phyloP scores from a whole-genome alignment of 352 stramenopile species.

The Globisporangium solare region DNA sequence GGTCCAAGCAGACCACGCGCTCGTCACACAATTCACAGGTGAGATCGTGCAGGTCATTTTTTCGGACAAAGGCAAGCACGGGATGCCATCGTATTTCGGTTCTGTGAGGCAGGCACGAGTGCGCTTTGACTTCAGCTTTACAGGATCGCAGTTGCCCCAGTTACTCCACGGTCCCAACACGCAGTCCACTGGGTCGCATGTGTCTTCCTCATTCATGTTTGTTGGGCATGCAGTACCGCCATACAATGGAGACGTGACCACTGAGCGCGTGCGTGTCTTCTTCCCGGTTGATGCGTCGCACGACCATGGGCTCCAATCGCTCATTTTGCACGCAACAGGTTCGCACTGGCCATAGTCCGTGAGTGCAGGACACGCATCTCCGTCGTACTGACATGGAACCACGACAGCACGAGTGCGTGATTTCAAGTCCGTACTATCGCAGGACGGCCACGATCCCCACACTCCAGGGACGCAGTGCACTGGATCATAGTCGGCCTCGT shows the following conservation, averaged over 20 bases:
- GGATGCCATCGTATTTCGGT: slow-evolving; percentile 28
- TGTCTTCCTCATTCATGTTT: slow-evolving; percentile 16
- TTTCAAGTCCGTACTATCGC: slow-evolving; percentile 25
- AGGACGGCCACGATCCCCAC: slow-evolving; percentile 28
- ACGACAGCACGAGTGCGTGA: slow-evolving; percentile 26
- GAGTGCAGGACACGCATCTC: slow-evolving; percentile 24
- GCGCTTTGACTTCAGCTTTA: slow-evolving; percentile 21
- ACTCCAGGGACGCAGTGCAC: slow-evolving; percentile 38
- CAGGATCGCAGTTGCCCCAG: slow-evolving; percentile 28
- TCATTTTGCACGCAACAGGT: slow-evolving; percentile 40
- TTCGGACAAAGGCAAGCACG: slow-evolving; percentile 21
- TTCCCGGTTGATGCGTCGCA: slow-evolving; percentile 26
- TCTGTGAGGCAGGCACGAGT: slow-evolving; percentile 27
- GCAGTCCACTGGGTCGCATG: slow-evolving; percentile 53
- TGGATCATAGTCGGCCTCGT: slow-evolving; percentile 23
- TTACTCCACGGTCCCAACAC: slow-evolving; percentile 26
- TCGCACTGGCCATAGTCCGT: slow-evolving; percentile 31
- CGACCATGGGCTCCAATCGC: slow-evolving; percentile 29
- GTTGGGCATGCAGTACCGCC: slow-evolving; percentile 29
- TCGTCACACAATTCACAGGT: slow-evolving; percentile 24
- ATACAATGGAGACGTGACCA: slow-evolving; percentile 27
- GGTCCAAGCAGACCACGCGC: slow-evolving; percentile 19
- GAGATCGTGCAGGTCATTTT: slow-evolving; percentile 10
- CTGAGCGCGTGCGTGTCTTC: slow-evolving; percentile 34
- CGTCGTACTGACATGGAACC: slow-evolving; percentile 28